Conservation (phyloP, 371 early-diverging fungal genomes). For the Zychaea mexicana region DNA sequence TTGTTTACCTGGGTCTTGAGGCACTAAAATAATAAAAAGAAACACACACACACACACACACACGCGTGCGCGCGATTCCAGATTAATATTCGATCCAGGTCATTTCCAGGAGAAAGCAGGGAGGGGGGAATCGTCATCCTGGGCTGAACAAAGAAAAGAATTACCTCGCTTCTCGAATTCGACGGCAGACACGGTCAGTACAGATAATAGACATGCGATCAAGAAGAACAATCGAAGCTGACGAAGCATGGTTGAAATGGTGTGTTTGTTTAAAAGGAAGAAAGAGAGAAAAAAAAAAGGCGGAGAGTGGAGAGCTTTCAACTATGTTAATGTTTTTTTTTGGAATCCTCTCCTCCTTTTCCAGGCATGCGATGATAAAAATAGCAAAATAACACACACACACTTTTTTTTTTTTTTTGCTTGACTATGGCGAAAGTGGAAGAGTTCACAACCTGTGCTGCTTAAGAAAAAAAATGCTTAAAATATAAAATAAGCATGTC, state of each 20-base stretch:
- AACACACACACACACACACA: no score
- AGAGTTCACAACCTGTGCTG: neutral
- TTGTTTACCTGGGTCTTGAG: neutral
- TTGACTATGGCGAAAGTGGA: neutral
- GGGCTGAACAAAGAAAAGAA: neutral
- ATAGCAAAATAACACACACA: conserved; percentile 4
- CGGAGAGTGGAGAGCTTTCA: neutral
- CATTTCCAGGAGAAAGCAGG: neutral
- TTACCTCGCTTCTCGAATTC: conserved; percentile 10
- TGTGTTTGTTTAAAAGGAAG: neutral
- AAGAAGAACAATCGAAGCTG: neutral
- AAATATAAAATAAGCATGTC: no score
- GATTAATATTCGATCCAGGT: neutral
- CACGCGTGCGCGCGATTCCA: neutral
- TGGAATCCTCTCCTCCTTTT: neutral
- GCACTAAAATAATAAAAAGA: neutral
- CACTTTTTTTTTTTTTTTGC: neutral
- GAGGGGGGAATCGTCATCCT: neutral
- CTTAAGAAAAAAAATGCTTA: neutral
- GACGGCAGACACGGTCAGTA: neutral
- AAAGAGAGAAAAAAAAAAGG: conserved; percentile 5
- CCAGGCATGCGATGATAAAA: neutral
- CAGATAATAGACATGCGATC: neutral
- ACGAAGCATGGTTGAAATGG: neutral
- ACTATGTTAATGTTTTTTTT: neutral